Percentiles rank a stretch among this genome's conserved stretches.
Conservation (phyloP, 2,329 filamentous ascomycete species). For the Beauveria sp. region DNA sequence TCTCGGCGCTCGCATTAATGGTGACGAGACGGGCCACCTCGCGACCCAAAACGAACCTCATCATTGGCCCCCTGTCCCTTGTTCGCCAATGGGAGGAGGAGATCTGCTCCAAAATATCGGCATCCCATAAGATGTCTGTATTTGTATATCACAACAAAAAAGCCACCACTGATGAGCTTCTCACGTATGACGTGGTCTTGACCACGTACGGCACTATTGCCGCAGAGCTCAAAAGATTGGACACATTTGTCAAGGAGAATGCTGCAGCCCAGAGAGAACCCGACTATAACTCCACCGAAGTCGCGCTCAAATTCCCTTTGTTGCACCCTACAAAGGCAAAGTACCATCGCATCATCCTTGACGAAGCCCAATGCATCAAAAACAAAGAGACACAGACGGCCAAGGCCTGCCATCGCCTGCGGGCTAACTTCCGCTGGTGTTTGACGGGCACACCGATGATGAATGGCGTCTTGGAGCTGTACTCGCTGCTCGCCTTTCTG, state of each 20-base stretch:
- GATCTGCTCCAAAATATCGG: constrained; percentile 61
- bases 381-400: constrained; percentile 68
- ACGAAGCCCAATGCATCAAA: constrained; percentile 79
- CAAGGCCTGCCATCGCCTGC: constrained; percentile 57
- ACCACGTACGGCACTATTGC: constrained; percentile 78
- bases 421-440: constrained; percentile 68
- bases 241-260: constrained; percentile 42
- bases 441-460: constrained; percentile 82
- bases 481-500: constrained; percentile 69
- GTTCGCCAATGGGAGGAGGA: constrained; percentile 81
- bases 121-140: constrained; percentile 51
- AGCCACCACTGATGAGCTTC: constrained; percentile 51
- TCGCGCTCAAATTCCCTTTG: constrained; percentile 41
- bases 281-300: constrained; percentile 29
- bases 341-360: constrained; percentile 76
- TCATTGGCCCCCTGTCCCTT: constrained; percentile 72
- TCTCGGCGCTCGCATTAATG: constrained; percentile 75
- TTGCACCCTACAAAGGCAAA: constrained; percentile 51
- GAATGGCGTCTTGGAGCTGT: constrained; percentile 74
- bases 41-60: constrained; percentile 59
- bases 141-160: constrained; percentile 66
- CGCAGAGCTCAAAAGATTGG: constrained; percentile 54
- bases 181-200: constrained; percentile 68
- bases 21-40: constrained; percentile 54
- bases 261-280: constrained; percentile 26